A percentile compares a stretch with the other conserved stretches of the same genome.
phyloP scores from a whole-genome alignment of 2,329 filamentous ascomycete genomes.

The Fusarium lateritium region DNA sequence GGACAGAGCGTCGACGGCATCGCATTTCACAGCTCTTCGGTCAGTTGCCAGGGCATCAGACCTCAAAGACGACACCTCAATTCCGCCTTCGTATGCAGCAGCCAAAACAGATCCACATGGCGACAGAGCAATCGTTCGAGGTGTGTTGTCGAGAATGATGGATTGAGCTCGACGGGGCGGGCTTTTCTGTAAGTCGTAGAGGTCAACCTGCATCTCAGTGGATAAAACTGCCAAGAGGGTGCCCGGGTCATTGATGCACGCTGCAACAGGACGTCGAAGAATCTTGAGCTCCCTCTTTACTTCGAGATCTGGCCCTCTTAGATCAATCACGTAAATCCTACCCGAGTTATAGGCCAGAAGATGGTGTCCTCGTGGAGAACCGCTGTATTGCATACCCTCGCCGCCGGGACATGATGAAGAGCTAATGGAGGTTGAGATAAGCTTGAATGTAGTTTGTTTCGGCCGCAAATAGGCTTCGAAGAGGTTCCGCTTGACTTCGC shows the following conservation, averaged over 20 bases:
- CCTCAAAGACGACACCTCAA: constrained; percentile 85
- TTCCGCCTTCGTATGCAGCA: constrained; percentile 88
- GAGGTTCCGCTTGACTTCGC: constrained; percentile 81
- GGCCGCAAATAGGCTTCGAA: constrained; percentile 84
- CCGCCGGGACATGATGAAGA: constrained; percentile 87
- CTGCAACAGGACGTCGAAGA: constrained; percentile 79
- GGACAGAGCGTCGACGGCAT: constrained; percentile 78
- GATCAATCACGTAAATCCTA: constrained; percentile 83
- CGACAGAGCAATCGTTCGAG: constrained; percentile 83
- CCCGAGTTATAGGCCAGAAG: constrained; percentile 89
- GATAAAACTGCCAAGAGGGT: constrained; percentile 83
- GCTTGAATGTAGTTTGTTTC: constrained; percentile 78
- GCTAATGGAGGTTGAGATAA: constrained; percentile 87
- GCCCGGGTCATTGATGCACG: constrained; percentile 85
- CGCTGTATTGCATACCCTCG: constrained; percentile 87
- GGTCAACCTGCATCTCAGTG: constrained; percentile 85
- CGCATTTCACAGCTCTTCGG: constrained; percentile 82
- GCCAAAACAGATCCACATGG: constrained; percentile 87
- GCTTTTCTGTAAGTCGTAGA: constrained; percentile 79
- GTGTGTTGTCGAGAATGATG: constrained; percentile 82
- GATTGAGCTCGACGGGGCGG: constrained; percentile 81
- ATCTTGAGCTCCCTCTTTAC: constrained; percentile 87
- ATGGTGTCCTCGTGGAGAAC: constrained; percentile 81
- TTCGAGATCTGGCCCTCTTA: constrained; percentile 70
- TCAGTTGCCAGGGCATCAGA: constrained; percentile 75